Evolutionary conservation across 2,329 filamentous ascomycete genomes (phyloP).

Genomic region (Rutstroemia sydowiana): DNA sequence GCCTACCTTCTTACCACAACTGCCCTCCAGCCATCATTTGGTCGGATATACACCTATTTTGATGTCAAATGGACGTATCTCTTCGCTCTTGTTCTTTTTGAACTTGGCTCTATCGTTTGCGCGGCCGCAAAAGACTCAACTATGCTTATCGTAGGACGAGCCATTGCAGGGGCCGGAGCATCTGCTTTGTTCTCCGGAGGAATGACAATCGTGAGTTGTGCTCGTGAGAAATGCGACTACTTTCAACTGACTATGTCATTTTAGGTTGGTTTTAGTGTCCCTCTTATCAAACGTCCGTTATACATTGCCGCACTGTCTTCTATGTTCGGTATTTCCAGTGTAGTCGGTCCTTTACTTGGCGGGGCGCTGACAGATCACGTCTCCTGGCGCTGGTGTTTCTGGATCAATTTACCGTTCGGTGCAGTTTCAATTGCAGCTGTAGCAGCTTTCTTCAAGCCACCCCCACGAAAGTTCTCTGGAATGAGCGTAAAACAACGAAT

Average conservation of each 20-base stretch:
- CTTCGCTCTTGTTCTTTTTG: slow-evolving; percentile 29
- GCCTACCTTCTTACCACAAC: slow-evolving; percentile 34
- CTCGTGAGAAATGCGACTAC: background rate
- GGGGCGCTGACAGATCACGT: slow-evolving; percentile 34
- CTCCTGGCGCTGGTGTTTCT: slow-evolving; percentile 34
- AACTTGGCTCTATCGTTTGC: slow-evolving; percentile 32
- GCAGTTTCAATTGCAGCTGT: slow-evolving; percentile 33
- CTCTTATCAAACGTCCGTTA: slow-evolving; percentile 25
- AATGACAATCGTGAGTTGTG: slow-evolving; percentile 8
- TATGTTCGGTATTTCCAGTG: slow-evolving; percentile 30
- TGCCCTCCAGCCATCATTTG: slow-evolving; percentile 30
- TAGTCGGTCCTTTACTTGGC: slow-evolving; percentile 33
- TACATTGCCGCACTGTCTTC: slow-evolving; percentile 29
- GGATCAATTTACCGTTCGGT: slow-evolving; percentile 37
- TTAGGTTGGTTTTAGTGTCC: slow-evolving; percentile 33
- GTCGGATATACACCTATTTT: slow-evolving; percentile 32
- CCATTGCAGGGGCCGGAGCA: slow-evolving; percentile 31
- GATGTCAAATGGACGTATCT: slow-evolving; percentile 30
- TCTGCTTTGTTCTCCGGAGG: slow-evolving; percentile 30
- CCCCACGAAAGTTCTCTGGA: slow-evolving; percentile 26
- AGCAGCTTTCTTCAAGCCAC: slow-evolving; percentile 38
- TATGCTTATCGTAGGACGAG: slow-evolving; percentile 32
- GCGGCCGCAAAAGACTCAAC: slow-evolving; percentile 30
- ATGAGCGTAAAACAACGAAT: slow-evolving; percentile 32
- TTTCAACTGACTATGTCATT: slow-evolving; percentile 19